Base-by-base conservation (phyloP, 176 grass and related monocot genomes). In the Puccinellia tenuiflora region DNA sequence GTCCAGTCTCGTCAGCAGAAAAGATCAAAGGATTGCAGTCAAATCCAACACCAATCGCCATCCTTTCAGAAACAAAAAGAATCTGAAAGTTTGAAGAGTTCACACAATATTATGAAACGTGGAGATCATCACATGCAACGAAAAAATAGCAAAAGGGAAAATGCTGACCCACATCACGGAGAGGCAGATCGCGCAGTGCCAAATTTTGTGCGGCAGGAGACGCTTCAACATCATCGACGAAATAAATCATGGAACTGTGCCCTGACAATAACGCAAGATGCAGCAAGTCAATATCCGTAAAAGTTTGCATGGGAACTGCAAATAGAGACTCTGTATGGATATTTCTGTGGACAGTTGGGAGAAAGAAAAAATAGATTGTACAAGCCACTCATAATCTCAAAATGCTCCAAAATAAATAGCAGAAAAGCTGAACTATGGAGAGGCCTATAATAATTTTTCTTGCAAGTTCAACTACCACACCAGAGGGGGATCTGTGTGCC, bases 111-210 rank as follows among this genome's bases (percentile, higher is more conserved):
- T 66, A 88, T 77, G 39, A 79, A 76, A 83, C 79, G 14, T 31
- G 46, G 74, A 89, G 77, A 45, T 38, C 39, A 82, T 75, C n/a
- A 66, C 83, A 64, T 71, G 57, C 56, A 79, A 84, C 53, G 42
- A 75, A 83, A 90, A 81, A 89, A n/a, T 87, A 87, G 68, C 71
- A 85, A 61, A 94, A 94, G 88, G 37, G 87, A 94, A 88, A 93
- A 92, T 99, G 97, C 97, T 99, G 93, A 99, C 97, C 97, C 97
- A 99, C 97, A 96, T 99, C 97, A 99, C 93, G 93, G 90, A 99
- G 93, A 87, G 97, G 97, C 85, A 99, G 91, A 90, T 94, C 93
- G 42, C 81, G 97, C 85, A 94, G 81, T 42, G 88, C 77, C 62
- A 99, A 76, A 81, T 84, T 96, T 84, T 99, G 97, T 73, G 91